Base-by-base conservation (phyloP, 306 rosid genomes). In the Dryas drummondii region DNA sequence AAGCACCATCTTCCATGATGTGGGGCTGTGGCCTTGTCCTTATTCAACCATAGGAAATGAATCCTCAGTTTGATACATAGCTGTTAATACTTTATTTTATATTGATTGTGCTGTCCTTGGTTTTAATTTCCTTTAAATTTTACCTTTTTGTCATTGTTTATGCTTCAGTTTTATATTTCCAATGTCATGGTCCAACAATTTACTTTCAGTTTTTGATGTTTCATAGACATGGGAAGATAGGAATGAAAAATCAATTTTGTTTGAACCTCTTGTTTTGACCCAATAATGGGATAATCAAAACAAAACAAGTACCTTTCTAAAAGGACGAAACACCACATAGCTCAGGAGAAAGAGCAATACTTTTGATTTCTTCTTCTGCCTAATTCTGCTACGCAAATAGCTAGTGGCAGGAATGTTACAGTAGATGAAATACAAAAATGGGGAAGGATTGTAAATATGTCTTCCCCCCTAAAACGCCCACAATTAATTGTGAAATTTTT, bases 161-260 rank as follows among this genome's bases (percentile, higher is more conserved):
- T 32, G 37, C 37, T 32, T 32, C 37, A 32, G 37, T 32, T 32
- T 32, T 32, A 32, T 32, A 32, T 32, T 32, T 32, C 1, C 37
- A 2, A 32, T 32, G 37, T 32, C 49, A 17, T 40, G 47, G 65
- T 73, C 40, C 65, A 17, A 32, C 52, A 62, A 17, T 51, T 51
- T 37, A 6, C 17, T 41, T 14, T 71, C 57, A 49, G 47, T 51
- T 16, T 37, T 60, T 54, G 14, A 49, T 54, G 81, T 63, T 79
- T 73, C 52, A 61, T n/a, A 57, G 62, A 19, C 42, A 80, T 73
- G 54, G 50, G 19, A 61, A 57, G 50, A 76, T 74, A 81, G 54
- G 58, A 72, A 45, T 60, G 55, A 68, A 68, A 70, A 72, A 66
- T 50, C 68, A 72, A 72, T 57, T 72, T 71, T 80, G 79, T 53